Base-by-base conservation (phyloP, 805 yeast genomes). In the Torulaspora quercuum region DNA sequence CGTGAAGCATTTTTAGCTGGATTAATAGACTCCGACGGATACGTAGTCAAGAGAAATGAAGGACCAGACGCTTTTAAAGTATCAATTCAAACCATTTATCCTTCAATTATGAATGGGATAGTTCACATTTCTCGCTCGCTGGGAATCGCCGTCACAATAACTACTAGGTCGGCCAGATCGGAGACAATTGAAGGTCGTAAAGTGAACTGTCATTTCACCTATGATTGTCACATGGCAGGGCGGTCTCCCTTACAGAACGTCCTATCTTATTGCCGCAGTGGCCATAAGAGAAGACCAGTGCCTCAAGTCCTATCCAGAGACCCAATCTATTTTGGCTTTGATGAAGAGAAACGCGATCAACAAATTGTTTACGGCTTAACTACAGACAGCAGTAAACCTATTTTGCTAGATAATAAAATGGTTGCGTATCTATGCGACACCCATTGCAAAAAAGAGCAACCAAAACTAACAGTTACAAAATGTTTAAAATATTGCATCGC, bases 1-100 rank as follows among this genome's bases (percentile, higher is more conserved):
- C 63, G 76, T 37, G 75, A 70, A 54, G 50, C 57, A 6, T 67
- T 64, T 44, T 33, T 71, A 35, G 73, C 74, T 17, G 75, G 73
- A 42, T 45, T 71, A 19, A 52, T 69, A 40, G 75, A 68, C 39
- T 49, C 69, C 7, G 57, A 61, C 41, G 72, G 72, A 12, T 39
- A 46, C 21, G 65, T 64, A 11, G 35, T 44, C 25, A 42, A 44
- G 23, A 42, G 45, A 17, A 41, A 40, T 10, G 49, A 43, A 21
- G 49, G 39, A 9, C 29, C 40, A 5, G 48, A 45, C 15, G 36
- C 42, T 26, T 41, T 36, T 28, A 45, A 45, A 26, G 68, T 63
- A 9, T 44, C 61, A 22, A 52, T 67, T 21, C 52, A 53, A 24
- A 66, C 70, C 5, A 42, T 46, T 14, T 52, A 52, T 45, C 39